Base-by-base conservation (phyloP, 768 basidiomycete genomes). In the Boletus speciosus region DNA sequence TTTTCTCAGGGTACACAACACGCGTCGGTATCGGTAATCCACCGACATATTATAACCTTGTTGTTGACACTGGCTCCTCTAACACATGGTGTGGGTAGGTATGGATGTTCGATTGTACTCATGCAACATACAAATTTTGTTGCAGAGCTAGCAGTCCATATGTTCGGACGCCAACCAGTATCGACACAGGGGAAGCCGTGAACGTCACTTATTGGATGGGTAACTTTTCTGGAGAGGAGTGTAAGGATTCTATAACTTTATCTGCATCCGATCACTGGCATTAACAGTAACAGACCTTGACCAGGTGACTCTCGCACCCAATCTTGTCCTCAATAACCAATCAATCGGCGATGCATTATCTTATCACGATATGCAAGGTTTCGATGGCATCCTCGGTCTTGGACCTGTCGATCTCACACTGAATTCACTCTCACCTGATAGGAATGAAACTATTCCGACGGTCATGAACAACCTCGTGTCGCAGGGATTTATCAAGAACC, bases 181-280 rank as follows among this genome's bases (percentile, higher is more conserved):
- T 58, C 15, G 43, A 61, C 32, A 71, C 68, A 12, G 70, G 68
- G 5, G 21, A 62, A 34, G 4, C 19, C 4, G 52, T 67, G 21
- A 52, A 21, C 5, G 42, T 53, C 5, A 48, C 39, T 11, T 67
- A 52, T 45, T 58, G 61, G 3, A 0, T 1, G 1, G 66, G 54
- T 10, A 47, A 23, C 42, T 52, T 71, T 43, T 31, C 34, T 66
- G 75, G 77, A 19, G 65, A 62, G 38, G 76, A 78, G 57, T 79
- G 64, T 65, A 35, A 38, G 52, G 11, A 40, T 11, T 2, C 38
- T 6, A 11, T 19, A 7, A n/a, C 15, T 14, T 2, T 34, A 25
- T 40, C n/a, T n/a, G 35, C n/a, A 16, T 27, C n/a, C 15, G 21
- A 12, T 45, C 4, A 8, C 19, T 19, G 19, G 19, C 19, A 19